These are phyloP conservation scores for Sordariomycetes sp. DNA, from an alignment of 2,329 filamentous ascomycete genomes.

Conservation along the genomic window DNA sequence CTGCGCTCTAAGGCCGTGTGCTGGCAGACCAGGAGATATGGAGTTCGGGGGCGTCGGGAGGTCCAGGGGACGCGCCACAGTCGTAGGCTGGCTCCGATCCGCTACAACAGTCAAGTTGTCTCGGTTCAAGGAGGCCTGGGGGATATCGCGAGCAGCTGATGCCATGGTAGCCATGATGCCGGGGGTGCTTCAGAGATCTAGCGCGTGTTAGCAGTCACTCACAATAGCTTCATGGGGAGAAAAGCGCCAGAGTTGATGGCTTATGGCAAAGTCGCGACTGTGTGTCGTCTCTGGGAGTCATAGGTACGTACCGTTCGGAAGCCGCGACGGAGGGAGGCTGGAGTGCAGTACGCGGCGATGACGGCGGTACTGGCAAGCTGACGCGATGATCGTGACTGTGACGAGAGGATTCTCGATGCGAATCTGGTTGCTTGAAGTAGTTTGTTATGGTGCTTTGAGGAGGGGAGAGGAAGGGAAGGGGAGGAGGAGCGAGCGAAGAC, in stretches of 20 bases:
- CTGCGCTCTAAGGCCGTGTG: conserved; percentile 68
- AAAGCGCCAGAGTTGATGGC: too few species aligned
- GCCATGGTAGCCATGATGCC: conserved; percentile 56
- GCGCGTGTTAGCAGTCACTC: too few species aligned
- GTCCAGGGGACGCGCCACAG: conserved; percentile 50
- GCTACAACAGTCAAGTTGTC: conserved; percentile 68
- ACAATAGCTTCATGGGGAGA: too few species aligned
- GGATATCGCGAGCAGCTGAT: conserved; percentile 60
- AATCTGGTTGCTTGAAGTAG: conserved; percentile 40
- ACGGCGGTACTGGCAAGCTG: conserved; percentile 30
- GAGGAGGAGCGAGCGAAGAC: conserved; percentile 22
- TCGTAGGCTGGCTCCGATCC: conserved; percentile 52
- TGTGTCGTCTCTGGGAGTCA: too few species aligned
- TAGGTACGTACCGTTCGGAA: conserved; percentile 1
- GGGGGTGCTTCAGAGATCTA: conserved; percentile 7
- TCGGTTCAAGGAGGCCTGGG: conserved; percentile 50
- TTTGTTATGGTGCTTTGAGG: conserved; percentile 39
- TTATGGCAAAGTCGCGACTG: too few species aligned
- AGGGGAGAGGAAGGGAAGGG: conserved; percentile 24
- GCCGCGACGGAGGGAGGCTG: not conserved
- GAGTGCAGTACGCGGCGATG: conserved; percentile 13
- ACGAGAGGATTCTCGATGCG: conserved; percentile 47
- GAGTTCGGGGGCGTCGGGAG: conserved; percentile 92
- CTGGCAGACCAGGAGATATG: conserved; percentile 79
- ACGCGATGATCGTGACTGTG: conserved; percentile 51